A percentile compares a stretch with the other conserved stretches of the same genome.
These are phyloP conservation scores for Jackrogersella minutella DNA, from an alignment of 495 filamentous ascomycete species.

Conservation along the genomic window DNA sequence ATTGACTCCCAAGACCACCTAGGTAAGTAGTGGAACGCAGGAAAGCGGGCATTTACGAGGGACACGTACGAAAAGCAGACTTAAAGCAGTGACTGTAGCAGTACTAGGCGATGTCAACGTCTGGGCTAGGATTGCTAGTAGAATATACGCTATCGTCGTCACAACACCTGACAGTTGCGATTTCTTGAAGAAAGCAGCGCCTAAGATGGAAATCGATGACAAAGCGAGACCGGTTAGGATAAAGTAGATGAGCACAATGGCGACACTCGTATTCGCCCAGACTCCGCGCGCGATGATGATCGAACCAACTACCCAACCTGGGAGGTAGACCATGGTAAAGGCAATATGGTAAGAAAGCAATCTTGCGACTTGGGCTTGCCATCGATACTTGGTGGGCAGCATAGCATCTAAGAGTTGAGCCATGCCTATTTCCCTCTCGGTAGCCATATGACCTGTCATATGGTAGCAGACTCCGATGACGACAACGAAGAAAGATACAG, in stretches of 20 bases:
- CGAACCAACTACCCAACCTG: conserved; percentile 73
- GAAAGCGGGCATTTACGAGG: background rate
- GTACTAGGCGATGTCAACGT: conserved; percentile 64
- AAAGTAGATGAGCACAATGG: conserved; percentile 68
- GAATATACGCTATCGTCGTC: conserved; percentile 67
- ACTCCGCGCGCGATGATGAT: conserved; percentile 67
- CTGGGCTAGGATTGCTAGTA: conserved; percentile 75
- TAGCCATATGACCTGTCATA: conserved; percentile 76
- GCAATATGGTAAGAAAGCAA: conserved; percentile 72
- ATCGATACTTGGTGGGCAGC: conserved; percentile 71
- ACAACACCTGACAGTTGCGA: conserved; percentile 80
- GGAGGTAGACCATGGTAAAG: conserved; percentile 72
- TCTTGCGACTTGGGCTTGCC: conserved; percentile 73
- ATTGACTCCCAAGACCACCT: background rate
- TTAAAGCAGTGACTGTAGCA: conserved; percentile 66
- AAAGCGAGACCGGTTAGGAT: conserved; percentile 71
- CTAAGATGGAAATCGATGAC: conserved; percentile 73
- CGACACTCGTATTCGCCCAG: conserved; percentile 66
- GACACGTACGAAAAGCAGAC: conserved; percentile 66
- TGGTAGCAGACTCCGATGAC: conserved; percentile 79
- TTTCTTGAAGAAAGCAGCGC: conserved; percentile 76
- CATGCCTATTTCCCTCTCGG: conserved; percentile 81
- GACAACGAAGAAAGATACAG: conserved; percentile 71
- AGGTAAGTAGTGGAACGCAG: background rate
- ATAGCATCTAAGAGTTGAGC: conserved; percentile 82